phyloP scores from a whole-genome alignment of 176 grass and related monocot species.

The Eremochloa ophiuroides region DNA sequence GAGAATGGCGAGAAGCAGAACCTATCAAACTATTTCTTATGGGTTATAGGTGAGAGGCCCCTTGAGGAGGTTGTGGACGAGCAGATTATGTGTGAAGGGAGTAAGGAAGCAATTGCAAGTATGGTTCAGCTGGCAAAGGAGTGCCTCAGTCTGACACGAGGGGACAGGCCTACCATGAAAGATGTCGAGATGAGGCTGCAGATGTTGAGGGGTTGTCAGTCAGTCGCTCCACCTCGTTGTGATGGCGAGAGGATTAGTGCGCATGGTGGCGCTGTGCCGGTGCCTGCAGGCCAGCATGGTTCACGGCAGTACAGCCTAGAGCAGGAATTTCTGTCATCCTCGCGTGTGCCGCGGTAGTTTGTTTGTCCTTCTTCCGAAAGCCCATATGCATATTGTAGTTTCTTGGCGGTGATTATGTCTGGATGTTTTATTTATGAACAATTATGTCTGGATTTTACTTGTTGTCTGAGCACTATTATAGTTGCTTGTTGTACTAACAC shows the following conservation, averaged over 20 bases:
- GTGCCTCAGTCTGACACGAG: slow-evolving; percentile 12
- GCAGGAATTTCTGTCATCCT: not conserved
- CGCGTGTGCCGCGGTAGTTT: slow-evolving; percentile 8
- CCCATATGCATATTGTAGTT: too few species aligned
- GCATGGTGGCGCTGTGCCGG: not conserved
- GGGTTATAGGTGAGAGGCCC: not conserved
- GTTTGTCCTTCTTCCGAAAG: not conserved
- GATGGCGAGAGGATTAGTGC: not conserved
- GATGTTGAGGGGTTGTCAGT: not conserved
- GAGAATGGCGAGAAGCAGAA: slow-evolving; percentile 30
- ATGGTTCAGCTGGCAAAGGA: not conserved
- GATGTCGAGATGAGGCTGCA: slow-evolving; percentile 32
- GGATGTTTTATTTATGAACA: not conserved
- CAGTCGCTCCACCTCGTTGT: not conserved
- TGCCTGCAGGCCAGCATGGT: not conserved
- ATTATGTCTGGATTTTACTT: not conserved
- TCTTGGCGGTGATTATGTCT: not conserved
- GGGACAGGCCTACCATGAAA: slow-evolving; percentile 30
- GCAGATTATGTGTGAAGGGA: not conserved
- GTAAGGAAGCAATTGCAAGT: not conserved
- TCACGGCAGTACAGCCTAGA: slow-evolving; percentile 30
- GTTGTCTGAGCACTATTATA: too few species aligned
- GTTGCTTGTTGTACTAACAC: too few species aligned
- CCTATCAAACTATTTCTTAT: slow-evolving; percentile 14
- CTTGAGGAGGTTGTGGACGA: not conserved